Evolutionary conservation across 1,139 yeast genomes (phyloP).

Genomic region (Kodamaea plutei): DNA sequence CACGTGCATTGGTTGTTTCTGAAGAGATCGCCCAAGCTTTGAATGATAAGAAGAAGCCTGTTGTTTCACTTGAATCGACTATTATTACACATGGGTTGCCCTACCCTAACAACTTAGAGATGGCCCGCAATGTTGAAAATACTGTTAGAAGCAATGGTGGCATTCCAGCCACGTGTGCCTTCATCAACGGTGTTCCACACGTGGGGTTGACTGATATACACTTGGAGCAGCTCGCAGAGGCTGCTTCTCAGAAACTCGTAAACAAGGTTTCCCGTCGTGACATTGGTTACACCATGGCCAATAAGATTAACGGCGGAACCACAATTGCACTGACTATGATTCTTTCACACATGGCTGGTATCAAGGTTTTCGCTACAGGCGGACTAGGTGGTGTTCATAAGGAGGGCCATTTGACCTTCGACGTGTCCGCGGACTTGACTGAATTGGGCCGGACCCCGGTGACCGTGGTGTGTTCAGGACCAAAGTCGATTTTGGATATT

Average conservation of each 20-base stretch:
- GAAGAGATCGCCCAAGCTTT: constrained; percentile 64
- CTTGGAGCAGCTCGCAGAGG: constrained; percentile 47
- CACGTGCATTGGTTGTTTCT: no score
- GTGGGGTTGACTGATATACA: constrained; percentile 58
- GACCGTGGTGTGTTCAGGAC: constrained; percentile 88
- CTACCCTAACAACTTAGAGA: constrained; percentile 65
- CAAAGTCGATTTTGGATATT: constrained; percentile 80
- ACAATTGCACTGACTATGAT: constrained; percentile 91
- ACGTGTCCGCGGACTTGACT: constrained; percentile 81
- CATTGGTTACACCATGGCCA: constrained; percentile 68
- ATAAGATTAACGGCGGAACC: constrained; percentile 71
- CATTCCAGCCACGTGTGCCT: constrained; percentile 84
- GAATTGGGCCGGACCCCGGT: constrained; percentile 82
- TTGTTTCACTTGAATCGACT: constrained; percentile 81
- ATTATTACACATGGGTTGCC: constrained; percentile 91
- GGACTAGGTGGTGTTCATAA: constrained; percentile 93
- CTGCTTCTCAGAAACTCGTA: constrained; percentile 24
- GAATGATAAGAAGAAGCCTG: constrained; percentile 45
- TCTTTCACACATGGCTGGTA: constrained; percentile 69
- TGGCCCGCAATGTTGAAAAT: constrained; percentile 69
- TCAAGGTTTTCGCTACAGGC: constrained; percentile 86
- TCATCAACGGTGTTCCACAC: constrained; percentile 63
- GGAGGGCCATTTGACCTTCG: constrained; percentile 72
- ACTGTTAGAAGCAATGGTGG: constrained; percentile 62
- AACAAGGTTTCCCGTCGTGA: constrained; percentile 79